Percentiles rank a stretch among this genome's conserved stretches.
phyloP scores from a whole-genome alignment of 305 asterid species.

The Fraxinus sp. region DNA sequence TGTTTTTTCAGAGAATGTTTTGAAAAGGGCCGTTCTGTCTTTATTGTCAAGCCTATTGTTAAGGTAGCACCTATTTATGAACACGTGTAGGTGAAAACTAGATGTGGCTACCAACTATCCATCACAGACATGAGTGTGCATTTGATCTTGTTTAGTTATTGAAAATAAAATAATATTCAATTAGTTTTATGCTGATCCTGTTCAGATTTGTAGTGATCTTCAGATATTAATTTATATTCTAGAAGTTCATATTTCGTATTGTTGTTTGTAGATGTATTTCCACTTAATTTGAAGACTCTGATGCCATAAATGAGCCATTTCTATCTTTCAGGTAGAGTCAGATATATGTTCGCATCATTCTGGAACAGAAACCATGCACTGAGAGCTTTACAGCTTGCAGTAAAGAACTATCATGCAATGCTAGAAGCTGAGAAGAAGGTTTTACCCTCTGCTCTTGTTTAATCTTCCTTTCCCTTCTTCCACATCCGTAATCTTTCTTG shows the following conservation, averaged over 20 bases:
- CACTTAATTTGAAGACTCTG: not conserved
- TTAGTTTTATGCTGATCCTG: not conserved
- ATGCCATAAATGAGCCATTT: slow-evolving; percentile 11
- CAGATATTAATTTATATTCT: not conserved
- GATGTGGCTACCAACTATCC: not conserved
- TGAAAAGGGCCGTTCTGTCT: not conserved
- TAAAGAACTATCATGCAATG: slow-evolving; percentile 54
- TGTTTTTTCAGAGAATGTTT: not conserved
- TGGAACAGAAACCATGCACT: slow-evolving; percentile 90
- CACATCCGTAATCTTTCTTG: slow-evolving; percentile 18
- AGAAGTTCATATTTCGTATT: not conserved
- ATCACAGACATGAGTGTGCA: not conserved
- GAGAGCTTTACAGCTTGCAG: slow-evolving; percentile 65
- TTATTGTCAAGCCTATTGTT: not conserved
- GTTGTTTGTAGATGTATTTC: not conserved
- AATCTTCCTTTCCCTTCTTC: slow-evolving; percentile 15
- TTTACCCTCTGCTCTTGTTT: slow-evolving; percentile 23
- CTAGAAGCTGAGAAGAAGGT: slow-evolving; percentile 92
- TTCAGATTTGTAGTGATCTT: slow-evolving; percentile 2
- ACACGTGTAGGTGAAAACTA: not conserved
- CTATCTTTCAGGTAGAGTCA: slow-evolving; percentile 76
- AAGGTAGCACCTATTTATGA: not conserved
- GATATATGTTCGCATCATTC: slow-evolving; percentile 95
- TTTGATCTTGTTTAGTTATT: not conserved
- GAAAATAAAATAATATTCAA: not conserved